Conservation (phyloP, 306 rosid genomes). For the Hippophae rhamnoides region DNA sequence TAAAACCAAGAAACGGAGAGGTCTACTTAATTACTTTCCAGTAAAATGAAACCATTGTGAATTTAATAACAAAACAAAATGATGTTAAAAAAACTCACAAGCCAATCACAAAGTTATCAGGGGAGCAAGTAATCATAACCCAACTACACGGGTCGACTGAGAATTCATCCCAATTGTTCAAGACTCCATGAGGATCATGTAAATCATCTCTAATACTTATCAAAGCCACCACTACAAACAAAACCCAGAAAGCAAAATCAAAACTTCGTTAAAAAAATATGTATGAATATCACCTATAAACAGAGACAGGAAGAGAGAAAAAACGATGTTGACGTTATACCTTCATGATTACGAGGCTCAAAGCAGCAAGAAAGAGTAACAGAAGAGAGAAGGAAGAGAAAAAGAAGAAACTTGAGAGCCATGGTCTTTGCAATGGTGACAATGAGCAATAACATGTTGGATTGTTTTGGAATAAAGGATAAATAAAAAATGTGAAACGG, state of each 20-base stretch:
- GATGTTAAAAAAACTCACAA: constrained; percentile 38
- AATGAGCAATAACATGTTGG: constrained; percentile 4
- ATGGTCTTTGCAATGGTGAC: constrained; percentile 20
- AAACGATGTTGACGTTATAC: constrained; percentile 15
- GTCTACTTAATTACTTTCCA: not conserved
- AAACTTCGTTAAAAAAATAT: not conserved
- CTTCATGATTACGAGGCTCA: constrained; percentile 93
- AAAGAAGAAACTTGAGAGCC: constrained; percentile 18
- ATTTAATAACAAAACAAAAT: not conserved
- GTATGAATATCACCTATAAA: not conserved
- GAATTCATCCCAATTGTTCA: constrained; percentile 79
- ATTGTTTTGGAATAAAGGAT: constrained; percentile 10
- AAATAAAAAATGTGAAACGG: not conserved
- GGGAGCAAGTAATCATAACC: constrained; percentile 87
- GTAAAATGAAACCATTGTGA: not conserved
- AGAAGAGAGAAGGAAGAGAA: constrained; percentile 19
- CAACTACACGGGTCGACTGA: constrained; percentile 97
- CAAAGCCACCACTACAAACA: constrained; percentile 66
- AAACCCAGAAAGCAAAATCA: constrained; percentile 5
- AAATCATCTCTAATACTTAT: constrained; percentile 39
- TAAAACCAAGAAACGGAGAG: constrained; percentile 2
- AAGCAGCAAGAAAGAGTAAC: constrained; percentile 34
- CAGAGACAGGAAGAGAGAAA: not conserved
- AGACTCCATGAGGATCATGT: constrained; percentile 68
- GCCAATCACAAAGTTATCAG: constrained; percentile 63